A percentile compares a stretch with the other conserved stretches of the same genome.
Evolutionary conservation across 371 early-diverging fungal genomes (phyloP).

Genomic region (Parasitella parasitica): DNA sequence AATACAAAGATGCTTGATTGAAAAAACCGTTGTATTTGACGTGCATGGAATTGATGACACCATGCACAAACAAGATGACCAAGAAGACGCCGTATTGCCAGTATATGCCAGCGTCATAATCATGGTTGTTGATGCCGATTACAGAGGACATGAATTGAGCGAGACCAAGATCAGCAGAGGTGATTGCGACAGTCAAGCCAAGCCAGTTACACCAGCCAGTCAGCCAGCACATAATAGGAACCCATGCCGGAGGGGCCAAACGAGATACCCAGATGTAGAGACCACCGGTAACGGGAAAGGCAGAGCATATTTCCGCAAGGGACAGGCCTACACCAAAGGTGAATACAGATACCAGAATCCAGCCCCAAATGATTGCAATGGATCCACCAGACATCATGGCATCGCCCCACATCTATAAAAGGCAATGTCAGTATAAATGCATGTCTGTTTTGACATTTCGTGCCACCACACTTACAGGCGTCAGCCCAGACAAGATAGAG

Average conservation of each 20-base stretch:
- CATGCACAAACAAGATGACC: slow-evolving; percentile 50
- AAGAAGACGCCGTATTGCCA: slow-evolving; percentile 46
- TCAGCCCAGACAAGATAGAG: slow-evolving; percentile 62
- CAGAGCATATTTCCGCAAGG: slow-evolving; percentile 76
- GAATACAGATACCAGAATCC: slow-evolving; percentile 64
- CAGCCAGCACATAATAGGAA: slow-evolving; percentile 57
- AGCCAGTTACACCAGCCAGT: slow-evolving; percentile 66
- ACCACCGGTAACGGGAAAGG: slow-evolving; percentile 70
- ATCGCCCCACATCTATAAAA: slow-evolving; percentile 47
- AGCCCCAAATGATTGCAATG: slow-evolving; percentile 70
- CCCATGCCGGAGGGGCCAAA: slow-evolving; percentile 56
- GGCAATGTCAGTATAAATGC: background rate
- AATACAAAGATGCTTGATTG: slow-evolving; percentile 58
- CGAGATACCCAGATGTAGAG: slow-evolving; percentile 63
- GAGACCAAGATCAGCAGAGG: slow-evolving; percentile 53
- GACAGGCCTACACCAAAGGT: slow-evolving; percentile 67
- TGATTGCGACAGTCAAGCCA: slow-evolving; percentile 51
- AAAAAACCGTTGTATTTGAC: slow-evolving; percentile 53
- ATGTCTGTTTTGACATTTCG: background rate
- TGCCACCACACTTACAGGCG: slow-evolving; percentile 37
- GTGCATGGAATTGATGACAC: slow-evolving; percentile 57
- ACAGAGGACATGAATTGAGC: slow-evolving; percentile 52
- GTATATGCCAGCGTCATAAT: slow-evolving; percentile 39
- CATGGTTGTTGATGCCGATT: slow-evolving; percentile 39
- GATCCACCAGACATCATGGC: slow-evolving; percentile 72